Evolutionary conservation across 108 stramenopile species (phyloP), one percentile per base, ranked within the genome.

Genomic region (Stephanodiscus minutulus): DNA sequence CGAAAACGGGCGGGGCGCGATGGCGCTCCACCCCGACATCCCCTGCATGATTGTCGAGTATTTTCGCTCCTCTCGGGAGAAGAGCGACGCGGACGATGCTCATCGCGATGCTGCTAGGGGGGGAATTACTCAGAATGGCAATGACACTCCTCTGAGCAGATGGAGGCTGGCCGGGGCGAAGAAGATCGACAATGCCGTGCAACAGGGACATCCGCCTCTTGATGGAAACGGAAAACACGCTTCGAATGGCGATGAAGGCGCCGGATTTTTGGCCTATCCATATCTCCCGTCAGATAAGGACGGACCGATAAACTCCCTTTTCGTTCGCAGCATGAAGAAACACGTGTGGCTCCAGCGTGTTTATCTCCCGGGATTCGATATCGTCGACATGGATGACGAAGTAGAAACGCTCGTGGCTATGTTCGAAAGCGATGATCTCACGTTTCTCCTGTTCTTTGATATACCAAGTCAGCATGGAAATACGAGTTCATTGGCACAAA

Each of bases 301-400:
- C 10, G 58, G 65, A 29, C 41, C 44, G 13, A 33, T 36, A 7
- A 48, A 66, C 44, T 67, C 70, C 25, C 44, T 87, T 67, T 70
- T 76, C 81, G 86, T 77, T 82, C 57, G 72, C 1, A 60, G 17
- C 18, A 60, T 41, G n/a, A 41, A 82, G 76, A 46, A 70, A 76
- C 73, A 74, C 7, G 82, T 84, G 33, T 92, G 91, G 91, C 70
- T 85, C 28, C 86, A 86, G 22, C 73, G 61, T 17, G 64, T 92
- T 18, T 36, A 72, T 47, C 61, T 87, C 5, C 74, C 79, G 24
- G 25, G 48, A 13, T 37, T 47, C 20, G 36, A 31, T 35, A 15
- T 59, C 21, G 44, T 31, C 9, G 47, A 56, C 17, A 28, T 68
- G 47, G 52, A 70, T 47, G 68, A 69, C 33, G 65, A 72, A 46